phyloP scores from a whole-genome alignment of 139 green algal genomes.

The Closterium sp. region DNA sequence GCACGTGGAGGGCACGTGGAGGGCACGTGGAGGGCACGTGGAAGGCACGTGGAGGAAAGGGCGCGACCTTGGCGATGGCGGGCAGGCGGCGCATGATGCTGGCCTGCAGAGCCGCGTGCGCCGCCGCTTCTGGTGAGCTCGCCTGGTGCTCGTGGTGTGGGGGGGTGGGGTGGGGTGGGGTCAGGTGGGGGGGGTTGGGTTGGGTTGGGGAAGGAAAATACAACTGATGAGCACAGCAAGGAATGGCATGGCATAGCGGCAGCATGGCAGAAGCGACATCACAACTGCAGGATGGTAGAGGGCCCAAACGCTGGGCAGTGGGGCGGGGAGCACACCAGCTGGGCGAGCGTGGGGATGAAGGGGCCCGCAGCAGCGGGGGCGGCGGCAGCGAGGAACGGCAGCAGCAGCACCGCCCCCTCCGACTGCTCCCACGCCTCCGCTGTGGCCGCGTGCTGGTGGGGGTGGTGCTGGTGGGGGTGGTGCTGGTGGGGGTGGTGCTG shows the following conservation, averaged over 20 bases:
- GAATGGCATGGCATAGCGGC: too few relatives aligned
- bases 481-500: too few relatives aligned
- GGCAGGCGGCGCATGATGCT: background rate
- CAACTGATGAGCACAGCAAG: too few relatives aligned
- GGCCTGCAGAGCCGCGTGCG: background rate
- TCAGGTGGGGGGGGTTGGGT: background rate
- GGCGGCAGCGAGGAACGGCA: slow-evolving; percentile 67
- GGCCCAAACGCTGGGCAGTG: background rate
- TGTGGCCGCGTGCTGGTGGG: background rate
- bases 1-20: too few relatives aligned
- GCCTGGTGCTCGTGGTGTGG: too few relatives aligned
- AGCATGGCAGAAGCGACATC: too few relatives aligned
- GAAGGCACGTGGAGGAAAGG: background rate
- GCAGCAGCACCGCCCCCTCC: slow-evolving; percentile 80
- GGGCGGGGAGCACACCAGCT: slow-evolving; percentile 53
- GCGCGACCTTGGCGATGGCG: background rate
- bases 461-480: too few relatives aligned
- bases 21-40: too few relatives aligned
- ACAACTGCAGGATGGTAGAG: too few relatives aligned
- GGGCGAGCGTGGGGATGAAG: slow-evolving; percentile 67
- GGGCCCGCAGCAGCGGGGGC: slow-evolving; percentile 15
- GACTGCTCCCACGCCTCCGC: slow-evolving; percentile 84
- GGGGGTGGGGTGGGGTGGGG: background rate
- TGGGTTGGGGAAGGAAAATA: too few relatives aligned
- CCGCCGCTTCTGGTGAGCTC: background rate